Evolutionary conservation across 257 asterid genomes (phyloP).

Genomic region (Nicotiana sylvestris): DNA sequence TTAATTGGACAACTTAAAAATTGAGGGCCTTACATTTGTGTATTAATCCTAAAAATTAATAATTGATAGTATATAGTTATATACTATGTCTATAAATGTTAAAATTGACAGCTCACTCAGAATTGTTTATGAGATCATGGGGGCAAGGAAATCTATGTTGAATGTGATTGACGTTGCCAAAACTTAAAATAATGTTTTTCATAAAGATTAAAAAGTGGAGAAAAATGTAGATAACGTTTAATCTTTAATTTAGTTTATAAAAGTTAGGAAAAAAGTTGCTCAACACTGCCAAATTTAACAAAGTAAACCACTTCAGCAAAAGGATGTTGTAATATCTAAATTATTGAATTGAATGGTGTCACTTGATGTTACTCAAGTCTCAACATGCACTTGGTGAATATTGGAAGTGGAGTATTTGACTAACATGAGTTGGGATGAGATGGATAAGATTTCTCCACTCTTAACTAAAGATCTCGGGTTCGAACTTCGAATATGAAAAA

Average conservation of each 20-base stretch:
- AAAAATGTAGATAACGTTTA: neutral
- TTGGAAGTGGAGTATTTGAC: no score
- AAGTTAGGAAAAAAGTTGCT: neutral
- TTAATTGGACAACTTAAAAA: neutral
- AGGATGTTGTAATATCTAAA: neutral
- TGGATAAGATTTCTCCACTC: no score
- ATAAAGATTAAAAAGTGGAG: neutral
- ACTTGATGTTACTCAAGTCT: conserved; percentile 4
- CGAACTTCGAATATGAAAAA: no score
- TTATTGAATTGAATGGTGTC: conserved; percentile 45
- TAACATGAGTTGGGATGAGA: no score
- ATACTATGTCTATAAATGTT: neutral
- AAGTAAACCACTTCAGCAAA: neutral
- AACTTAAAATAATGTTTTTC: neutral
- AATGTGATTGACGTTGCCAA: conserved; percentile 2
- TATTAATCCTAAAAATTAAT: neutral
- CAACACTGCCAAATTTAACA: neutral
- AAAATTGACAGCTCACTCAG: conserved; percentile 2
- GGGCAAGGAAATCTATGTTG: neutral
- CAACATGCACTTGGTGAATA: conserved; percentile 10
- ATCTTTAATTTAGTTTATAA: neutral
- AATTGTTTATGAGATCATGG: neutral
- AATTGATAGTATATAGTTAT: neutral
- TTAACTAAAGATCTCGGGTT: no score
- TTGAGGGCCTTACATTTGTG: neutral